A percentile compares a stretch with the other conserved stretches of the same genome.
Evolutionary conservation across 768 basidiomycete genomes (phyloP).

Genomic region (Rhizopogon sp.): DNA sequence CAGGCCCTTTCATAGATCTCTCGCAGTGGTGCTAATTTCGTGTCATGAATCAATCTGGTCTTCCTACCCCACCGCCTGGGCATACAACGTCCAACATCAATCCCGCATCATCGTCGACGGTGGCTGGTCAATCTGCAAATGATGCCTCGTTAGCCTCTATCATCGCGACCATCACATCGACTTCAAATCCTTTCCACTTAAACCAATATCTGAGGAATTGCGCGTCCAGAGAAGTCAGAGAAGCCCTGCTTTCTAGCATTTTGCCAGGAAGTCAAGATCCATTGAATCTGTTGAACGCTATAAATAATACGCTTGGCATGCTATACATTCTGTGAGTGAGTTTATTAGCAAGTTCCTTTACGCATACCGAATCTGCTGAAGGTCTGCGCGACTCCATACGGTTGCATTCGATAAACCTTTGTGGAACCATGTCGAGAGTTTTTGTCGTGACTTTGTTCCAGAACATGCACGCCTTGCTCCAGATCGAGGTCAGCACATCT

Average conservation of each 20-base stretch:
- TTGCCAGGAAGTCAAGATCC: conserved; percentile 66
- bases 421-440: conserved; percentile 41
- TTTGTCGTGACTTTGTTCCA: conserved; percentile 59
- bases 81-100: conserved; percentile 11
- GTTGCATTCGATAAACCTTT: conserved; percentile 35
- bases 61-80: conserved; percentile 17
- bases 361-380: conserved; percentile 17
- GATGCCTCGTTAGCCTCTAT: conserved; percentile 33
- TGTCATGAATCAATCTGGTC: conserved; percentile 22
- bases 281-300: conserved; percentile 49
- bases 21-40: background rate
- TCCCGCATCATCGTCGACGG: conserved; percentile 5
- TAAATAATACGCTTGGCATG: conserved; percentile 56
- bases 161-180: conserved; percentile 41
- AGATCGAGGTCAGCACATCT: conserved; percentile 48
- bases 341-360: background rate
- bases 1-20: no score
- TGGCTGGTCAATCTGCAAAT: conserved; percentile 7
- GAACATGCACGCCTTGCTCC: conserved; percentile 63
- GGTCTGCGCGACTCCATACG: conserved; percentile 53
- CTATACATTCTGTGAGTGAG: conserved; percentile 67
- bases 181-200: conserved; percentile 31
- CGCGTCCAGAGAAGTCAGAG: conserved; percentile 53
- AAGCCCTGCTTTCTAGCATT: conserved; percentile 48
- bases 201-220: conserved; percentile 41